Conservation (phyloP, 305 asterid genomes). For the Fraxinus sp. region DNA sequence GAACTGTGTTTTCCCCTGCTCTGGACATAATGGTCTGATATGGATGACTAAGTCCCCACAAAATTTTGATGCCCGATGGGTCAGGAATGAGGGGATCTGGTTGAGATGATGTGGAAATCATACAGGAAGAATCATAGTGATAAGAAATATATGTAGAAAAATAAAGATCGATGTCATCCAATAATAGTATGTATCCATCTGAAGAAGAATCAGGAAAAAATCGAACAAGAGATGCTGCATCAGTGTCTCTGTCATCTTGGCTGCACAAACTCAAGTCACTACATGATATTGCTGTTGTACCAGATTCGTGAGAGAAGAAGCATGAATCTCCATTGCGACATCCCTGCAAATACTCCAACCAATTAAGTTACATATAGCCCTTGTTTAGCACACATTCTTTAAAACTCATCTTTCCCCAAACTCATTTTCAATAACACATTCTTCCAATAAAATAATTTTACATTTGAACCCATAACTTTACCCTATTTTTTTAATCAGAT, state of each 20-base stretch:
- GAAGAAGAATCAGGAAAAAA: slow-evolving; percentile 57
- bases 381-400: background rate
- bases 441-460: background rate
- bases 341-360: slow-evolving; percentile 53
- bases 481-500: background rate
- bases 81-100: slow-evolving; percentile 30
- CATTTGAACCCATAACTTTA: background rate
- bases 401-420: background rate
- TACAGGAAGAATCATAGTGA: slow-evolving; percentile 46
- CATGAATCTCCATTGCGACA: slow-evolving; percentile 81
- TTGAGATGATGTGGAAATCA: slow-evolving; percentile 61
- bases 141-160: slow-evolving; percentile 53
- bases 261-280: slow-evolving; percentile 37
- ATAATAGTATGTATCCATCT: slow-evolving; percentile 54
- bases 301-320: slow-evolving; percentile 68
- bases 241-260: slow-evolving; percentile 47
- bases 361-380: slow-evolving; percentile 9
- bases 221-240: slow-evolving; percentile 46
- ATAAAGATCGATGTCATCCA: slow-evolving; percentile 70
- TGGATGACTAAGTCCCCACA: slow-evolving; percentile 68
- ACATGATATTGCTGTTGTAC: slow-evolving; percentile 31
- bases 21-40: slow-evolving; percentile 56
- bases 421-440: background rate
- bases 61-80: slow-evolving; percentile 45
- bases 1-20: slow-evolving; percentile 37